Evolutionary conservation across 768 basidiomycete species (phyloP).

Genomic region (Panellus pusillus): DNA sequence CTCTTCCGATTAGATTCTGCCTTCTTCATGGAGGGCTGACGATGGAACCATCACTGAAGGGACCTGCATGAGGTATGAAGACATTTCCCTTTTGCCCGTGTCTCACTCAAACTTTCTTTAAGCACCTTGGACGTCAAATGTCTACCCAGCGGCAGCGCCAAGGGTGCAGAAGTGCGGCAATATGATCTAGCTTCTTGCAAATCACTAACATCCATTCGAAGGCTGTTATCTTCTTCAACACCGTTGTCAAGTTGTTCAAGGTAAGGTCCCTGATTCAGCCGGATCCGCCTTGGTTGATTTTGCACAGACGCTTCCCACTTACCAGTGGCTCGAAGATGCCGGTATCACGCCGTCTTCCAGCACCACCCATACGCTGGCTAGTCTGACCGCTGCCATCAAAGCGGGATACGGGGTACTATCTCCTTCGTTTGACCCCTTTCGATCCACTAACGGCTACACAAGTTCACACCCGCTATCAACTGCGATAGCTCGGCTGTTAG

Average conservation of each 20-base stretch:
- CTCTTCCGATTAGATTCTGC: background rate
- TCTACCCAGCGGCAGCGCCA: conserved; percentile 56
- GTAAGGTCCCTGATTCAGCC: conserved; percentile 35
- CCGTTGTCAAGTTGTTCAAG: conserved; percentile 56
- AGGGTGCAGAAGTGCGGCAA: conserved; percentile 56
- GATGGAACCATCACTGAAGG: conserved; percentile 37
- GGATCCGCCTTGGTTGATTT: conserved; percentile 31
- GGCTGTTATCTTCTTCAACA: conserved; percentile 65
- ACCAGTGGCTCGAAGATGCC: conserved; percentile 64
- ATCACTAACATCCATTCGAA: conserved; percentile 23
- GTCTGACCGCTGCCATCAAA: conserved; percentile 55
- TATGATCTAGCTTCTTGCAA: background rate
- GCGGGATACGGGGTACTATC: conserved; percentile 48
- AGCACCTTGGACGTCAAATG: conserved; percentile 63
- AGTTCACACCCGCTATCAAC: conserved; percentile 38
- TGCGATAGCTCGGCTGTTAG: conserved; percentile 38
- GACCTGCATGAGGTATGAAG: conserved; percentile 48
- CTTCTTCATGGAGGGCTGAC: background rate
- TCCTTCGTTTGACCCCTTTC: background rate
- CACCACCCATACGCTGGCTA: conserved; percentile 56
- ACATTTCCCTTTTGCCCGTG: background rate
- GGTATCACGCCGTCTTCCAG: conserved; percentile 71
- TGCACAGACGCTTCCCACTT: conserved; percentile 63
- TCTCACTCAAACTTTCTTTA: conserved; percentile 3
- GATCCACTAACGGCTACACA: conserved; percentile 5